Evolutionary conservation across 768 basidiomycete species (phyloP).

Genomic region (Leccinum incarnatum): DNA sequence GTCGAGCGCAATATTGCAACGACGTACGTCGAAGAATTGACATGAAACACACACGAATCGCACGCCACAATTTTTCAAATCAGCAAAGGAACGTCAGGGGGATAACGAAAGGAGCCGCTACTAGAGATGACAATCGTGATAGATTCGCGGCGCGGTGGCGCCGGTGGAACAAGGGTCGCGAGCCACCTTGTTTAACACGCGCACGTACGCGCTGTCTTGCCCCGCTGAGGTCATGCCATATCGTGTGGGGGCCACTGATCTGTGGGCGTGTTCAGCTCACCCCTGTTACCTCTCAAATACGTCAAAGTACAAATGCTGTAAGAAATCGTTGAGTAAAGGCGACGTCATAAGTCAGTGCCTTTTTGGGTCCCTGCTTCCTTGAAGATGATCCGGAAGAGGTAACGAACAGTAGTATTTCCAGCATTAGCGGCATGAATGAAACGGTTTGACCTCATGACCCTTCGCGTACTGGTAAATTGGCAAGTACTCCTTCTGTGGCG

Average conservation of each 20-base stretch:
- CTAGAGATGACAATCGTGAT: neutral
- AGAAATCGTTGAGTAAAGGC: neutral
- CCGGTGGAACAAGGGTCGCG: constrained; percentile 1
- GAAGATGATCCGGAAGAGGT: neutral
- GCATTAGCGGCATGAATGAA: neutral
- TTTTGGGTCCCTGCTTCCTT: neutral
- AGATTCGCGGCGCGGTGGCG: neutral
- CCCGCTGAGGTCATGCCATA: neutral
- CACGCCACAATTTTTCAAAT: neutral
- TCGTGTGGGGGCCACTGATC: neutral
- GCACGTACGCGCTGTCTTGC: neutral
- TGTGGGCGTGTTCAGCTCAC: neutral
- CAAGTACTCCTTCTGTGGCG: neutral
- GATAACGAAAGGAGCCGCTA: neutral
- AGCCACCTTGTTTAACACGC: constrained; percentile 3
- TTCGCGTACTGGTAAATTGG: neutral
- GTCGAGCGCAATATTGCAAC: neutral
- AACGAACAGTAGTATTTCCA: neutral
- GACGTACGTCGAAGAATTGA: neutral
- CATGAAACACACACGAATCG: neutral
- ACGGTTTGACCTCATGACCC: neutral
- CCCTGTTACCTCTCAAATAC: neutral
- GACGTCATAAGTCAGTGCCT: neutral
- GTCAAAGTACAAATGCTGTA: neutral
- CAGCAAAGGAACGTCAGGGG: neutral